Evolutionary conservation across 306 rosid species (phyloP).

Genomic region (Sesbania bispinosa): DNA sequence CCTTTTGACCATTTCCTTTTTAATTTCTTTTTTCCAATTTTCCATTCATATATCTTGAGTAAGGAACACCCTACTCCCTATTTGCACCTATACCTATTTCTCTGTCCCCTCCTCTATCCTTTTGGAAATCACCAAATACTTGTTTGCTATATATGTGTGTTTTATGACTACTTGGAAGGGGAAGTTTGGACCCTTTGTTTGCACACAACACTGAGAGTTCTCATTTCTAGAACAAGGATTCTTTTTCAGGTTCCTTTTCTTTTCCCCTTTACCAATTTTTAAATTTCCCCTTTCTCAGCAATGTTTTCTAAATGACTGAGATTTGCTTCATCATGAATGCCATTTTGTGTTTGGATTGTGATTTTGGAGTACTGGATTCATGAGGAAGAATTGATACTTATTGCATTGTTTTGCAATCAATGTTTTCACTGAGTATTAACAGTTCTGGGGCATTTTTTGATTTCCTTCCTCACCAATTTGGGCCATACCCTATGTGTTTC

Average conservation of each 20-base stretch:
- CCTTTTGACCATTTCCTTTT: constrained; percentile 45
- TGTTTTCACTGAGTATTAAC: not conserved
- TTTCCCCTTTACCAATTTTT: constrained; percentile 11
- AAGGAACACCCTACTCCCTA: constrained; percentile 26
- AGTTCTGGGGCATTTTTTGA: not conserved
- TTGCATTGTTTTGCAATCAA: constrained; percentile 14
- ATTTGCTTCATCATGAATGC: constrained; percentile 24
- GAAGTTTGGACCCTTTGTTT: constrained; percentile 26
- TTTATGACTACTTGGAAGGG: constrained; percentile 20
- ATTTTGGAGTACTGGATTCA: constrained; percentile 5
- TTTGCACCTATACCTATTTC: constrained; percentile 45
- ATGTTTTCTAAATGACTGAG: constrained; percentile 19
- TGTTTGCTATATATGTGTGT: constrained; percentile 23
- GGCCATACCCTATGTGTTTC: not conserved
- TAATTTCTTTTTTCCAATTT: not conserved
- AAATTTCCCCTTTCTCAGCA: constrained; percentile 18
- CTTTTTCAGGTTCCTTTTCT: constrained; percentile 43
- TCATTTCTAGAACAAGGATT: constrained; percentile 35
- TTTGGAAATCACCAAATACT: constrained; percentile 26
- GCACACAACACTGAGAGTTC: constrained; percentile 21
- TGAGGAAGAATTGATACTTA: not conserved
- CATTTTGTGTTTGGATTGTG: constrained; percentile 20
- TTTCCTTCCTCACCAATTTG: not conserved
- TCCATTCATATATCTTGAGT: constrained; percentile 24
- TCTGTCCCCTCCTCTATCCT: constrained; percentile 26